Evolutionary conservation across 306 rosid genomes (phyloP), one percentile per base, ranked within the genome.

Genomic region (Trichosanthes cucumerina): DNA sequence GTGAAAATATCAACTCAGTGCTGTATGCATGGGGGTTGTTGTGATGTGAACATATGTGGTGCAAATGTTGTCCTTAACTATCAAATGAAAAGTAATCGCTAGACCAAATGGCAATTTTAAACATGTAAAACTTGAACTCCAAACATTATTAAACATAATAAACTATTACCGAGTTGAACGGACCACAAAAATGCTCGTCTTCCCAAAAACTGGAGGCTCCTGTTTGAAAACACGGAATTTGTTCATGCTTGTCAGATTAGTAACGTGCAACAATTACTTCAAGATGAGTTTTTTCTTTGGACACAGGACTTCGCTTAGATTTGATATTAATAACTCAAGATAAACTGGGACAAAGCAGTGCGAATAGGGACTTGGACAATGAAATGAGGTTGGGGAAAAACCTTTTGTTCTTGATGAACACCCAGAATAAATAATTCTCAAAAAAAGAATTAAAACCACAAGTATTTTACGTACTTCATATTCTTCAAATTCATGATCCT

Each of bases 151-250:
- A 36, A 41, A 47, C 34, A 65, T 41, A 44, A 49, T 7, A 72
- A 73, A 60, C 23, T 47, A 91, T 87, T 86, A 92, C 99, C 99
- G 93, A 69, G 82, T 86, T 68, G 93, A 80, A 75, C 96, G 91
- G 79, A 79, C 87, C 52, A 89, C 85, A 56, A 91, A 95, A 80
- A 95, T 91, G 90, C 97, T 91, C 81, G 88, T 92, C 88, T 95
- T 95, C 78, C 99, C 97, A 78, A 95, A 95, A 73, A 95, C 90
- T 39, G 99, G 99, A 82, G 99, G 97, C 70, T 95, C 99, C 99
- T 95, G 90, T 79, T 76, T 46, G 79, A 86, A 65, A 79, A 56
- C 85, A n/a, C 53, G 24, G 18, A 38, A 76, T 75, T 33, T 14
- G 31, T 75, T 39, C 19, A 21, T 68, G 50, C 33, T 38, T 9